Percentiles rank a stretch among this genome's conserved stretches.
Evolutionary conservation across 768 basidiomycete genomes (phyloP).

Genomic region (Tubosaeta sp.): DNA sequence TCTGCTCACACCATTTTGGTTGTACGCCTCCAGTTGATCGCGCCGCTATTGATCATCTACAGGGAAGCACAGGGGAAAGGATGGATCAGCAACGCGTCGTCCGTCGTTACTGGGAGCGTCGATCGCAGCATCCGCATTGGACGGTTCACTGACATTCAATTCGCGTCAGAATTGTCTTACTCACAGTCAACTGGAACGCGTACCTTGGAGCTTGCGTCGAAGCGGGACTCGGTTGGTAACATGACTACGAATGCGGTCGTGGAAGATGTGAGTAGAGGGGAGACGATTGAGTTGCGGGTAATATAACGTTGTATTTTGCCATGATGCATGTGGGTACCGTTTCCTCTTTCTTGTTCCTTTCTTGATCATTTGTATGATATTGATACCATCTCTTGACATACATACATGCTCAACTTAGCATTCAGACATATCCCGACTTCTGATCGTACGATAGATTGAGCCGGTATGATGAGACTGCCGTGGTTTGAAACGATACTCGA

Average conservation of each 20-base stretch:
- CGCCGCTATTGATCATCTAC: constrained; percentile 36
- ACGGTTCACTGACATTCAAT: constrained; percentile 23
- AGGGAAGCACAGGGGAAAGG: constrained; percentile 37
- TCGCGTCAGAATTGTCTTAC: constrained; percentile 12
- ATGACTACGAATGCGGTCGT: constrained; percentile 34
- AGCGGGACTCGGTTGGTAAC: neutral
- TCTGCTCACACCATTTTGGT: constrained; percentile 2
- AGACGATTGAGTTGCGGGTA: constrained; percentile 22
- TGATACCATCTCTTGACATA: neutral
- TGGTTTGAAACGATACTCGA: too few species aligned
- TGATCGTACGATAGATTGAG: too few species aligned
- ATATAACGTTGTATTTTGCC: neutral
- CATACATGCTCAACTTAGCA: neutral
- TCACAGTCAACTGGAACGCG: neutral
- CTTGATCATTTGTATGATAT: neutral
- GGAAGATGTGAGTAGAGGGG: constrained; percentile 51
- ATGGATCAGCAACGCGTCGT: constrained; percentile 25
- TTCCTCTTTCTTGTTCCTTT: neutral
- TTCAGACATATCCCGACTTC: too few species aligned
- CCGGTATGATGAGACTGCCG: too few species aligned
- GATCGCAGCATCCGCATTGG: constrained; percentile 10
- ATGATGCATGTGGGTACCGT: neutral
- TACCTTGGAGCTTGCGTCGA: constrained; percentile 5
- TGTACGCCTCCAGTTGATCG: constrained; percentile 28
- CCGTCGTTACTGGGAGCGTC: constrained; percentile 1